These are phyloP conservation scores for Corynascus novoguineensis DNA, from an alignment of 495 filamentous ascomycete genomes.

Conservation along the genomic window DNA sequence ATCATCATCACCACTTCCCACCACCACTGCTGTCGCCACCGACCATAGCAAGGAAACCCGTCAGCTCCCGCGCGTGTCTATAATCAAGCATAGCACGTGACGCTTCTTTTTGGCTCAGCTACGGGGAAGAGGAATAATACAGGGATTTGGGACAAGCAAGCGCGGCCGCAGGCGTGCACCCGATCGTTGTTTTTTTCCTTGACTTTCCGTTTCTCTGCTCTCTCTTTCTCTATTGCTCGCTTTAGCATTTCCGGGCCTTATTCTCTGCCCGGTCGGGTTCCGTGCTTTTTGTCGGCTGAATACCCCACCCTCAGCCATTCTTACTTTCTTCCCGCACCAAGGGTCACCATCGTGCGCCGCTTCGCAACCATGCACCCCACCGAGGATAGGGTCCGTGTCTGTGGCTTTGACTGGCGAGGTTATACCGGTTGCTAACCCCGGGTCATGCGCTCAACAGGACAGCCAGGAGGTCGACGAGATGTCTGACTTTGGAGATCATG, in stretches of 20 bases:
- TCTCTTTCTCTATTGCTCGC: slow-evolving; percentile 2
- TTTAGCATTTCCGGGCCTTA: no score
- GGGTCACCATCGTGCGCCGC: background rate
- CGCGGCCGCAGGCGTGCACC: slow-evolving; percentile 14
- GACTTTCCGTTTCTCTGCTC: background rate
- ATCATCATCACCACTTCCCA: background rate
- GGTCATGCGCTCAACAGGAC: slow-evolving; percentile 18
- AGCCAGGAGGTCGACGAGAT: slow-evolving; percentile 23
- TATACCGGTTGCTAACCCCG: slow-evolving; percentile 12
- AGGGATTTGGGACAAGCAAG: slow-evolving; percentile 5
- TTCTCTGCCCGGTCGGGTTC: slow-evolving; percentile 5
- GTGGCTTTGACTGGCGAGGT: slow-evolving; percentile 8
- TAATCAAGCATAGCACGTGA: background rate
- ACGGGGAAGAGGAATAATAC: slow-evolving; percentile 1
- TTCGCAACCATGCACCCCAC: slow-evolving; percentile 12
- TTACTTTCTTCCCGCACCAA: background rate
- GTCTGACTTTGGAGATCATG: slow-evolving; percentile 56
- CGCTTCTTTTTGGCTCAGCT: slow-evolving; percentile 1
- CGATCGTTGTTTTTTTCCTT: background rate
- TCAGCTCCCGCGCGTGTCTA: slow-evolving; percentile 2
- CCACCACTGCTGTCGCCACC: no score
- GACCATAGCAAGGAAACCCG: no score
- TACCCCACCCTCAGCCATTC: background rate
- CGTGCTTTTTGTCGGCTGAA: background rate
- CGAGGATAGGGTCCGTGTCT: slow-evolving; percentile 28